Percentiles rank a stretch among this genome's conserved stretches.
Evolutionary conservation across 768 basidiomycete genomes (phyloP).

Genomic region (Psilocybe cyanescens): DNA sequence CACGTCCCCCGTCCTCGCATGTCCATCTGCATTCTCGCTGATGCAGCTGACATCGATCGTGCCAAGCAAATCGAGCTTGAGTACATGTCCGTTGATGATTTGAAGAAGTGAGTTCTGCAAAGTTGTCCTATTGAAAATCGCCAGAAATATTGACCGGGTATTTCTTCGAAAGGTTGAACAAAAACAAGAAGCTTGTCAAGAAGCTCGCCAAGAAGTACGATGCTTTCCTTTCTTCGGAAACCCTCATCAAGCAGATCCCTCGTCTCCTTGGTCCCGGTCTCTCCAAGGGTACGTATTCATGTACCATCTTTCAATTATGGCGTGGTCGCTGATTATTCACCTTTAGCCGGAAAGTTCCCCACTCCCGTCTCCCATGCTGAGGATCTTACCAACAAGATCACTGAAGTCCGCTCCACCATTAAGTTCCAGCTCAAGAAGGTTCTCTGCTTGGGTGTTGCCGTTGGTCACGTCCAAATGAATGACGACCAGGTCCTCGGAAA

Average conservation of each 20-base stretch:
- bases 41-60: conserved; percentile 98
- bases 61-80: conserved; percentile 98
- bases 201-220: conserved; percentile 99
- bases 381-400: conserved; percentile 88
- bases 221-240: conserved; percentile 96
- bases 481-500: conserved; percentile 97
- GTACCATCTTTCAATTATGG: too few species aligned
- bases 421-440: conserved; percentile 99
- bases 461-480: conserved; percentile 96
- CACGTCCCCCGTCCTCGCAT: conserved; percentile 98
- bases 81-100: conserved; percentile 99
- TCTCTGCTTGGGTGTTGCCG: conserved; percentile 97
- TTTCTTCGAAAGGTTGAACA: conserved; percentile 73
- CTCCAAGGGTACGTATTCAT: conserved; percentile 77
- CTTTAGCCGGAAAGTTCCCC: conserved; percentile 94
- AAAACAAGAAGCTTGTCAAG: conserved; percentile 99
- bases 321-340: too few species aligned
- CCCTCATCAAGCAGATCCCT: conserved; percentile 99
- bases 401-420: conserved; percentile 97
- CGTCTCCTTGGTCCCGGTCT: conserved; percentile 99
- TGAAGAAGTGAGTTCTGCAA: conserved; percentile 81
- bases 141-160: not conserved
- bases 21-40: conserved; percentile 99
- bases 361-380: conserved; percentile 94
- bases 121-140: too few species aligned